Percentiles rank a stretch among this genome's conserved stretches.
phyloP scores from a whole-genome alignment of 768 basidiomycete genomes.

The Ramaria sp. region DNA sequence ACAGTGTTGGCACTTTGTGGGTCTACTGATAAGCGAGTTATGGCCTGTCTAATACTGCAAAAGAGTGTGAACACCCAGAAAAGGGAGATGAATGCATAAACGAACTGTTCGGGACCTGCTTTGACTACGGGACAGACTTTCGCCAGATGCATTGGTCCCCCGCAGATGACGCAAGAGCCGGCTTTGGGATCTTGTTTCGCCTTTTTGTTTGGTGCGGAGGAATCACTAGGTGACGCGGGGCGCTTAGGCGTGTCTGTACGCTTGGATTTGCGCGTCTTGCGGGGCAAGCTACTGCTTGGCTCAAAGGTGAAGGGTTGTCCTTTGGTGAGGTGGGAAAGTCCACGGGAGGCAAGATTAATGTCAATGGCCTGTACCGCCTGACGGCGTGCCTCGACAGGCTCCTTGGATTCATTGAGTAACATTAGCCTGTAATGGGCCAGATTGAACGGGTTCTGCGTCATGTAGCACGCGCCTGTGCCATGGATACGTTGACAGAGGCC shows the following conservation, averaged over 20 bases:
- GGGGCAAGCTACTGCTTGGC: not conserved
- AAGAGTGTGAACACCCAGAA: not conserved
- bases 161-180: conserved; percentile 40
- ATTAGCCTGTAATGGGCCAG: conserved; percentile 61
- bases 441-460: conserved; percentile 57
- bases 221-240: conserved; percentile 14
- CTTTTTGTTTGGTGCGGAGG: conserved; percentile 8
- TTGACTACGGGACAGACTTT: conserved; percentile 46
- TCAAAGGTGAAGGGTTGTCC: conserved; percentile 48
- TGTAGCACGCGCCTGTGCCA: conserved; percentile 40
- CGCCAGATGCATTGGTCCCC: conserved; percentile 32
- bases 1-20: conserved; percentile 26
- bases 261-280: not conserved
- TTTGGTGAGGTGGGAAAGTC: conserved; percentile 42
- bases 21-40: conserved; percentile 32
- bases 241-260: conserved; percentile 21
- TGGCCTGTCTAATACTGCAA: conserved; percentile 32
- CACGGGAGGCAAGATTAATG: conserved; percentile 43
- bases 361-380: conserved; percentile 66
- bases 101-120: conserved; percentile 45
- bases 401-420: conserved; percentile 55
- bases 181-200: conserved; percentile 30
- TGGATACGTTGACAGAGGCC: conserved; percentile 53
- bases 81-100: not conserved
- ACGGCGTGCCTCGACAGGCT: conserved; percentile 49